phyloP scores from a whole-genome alignment of 257 asterid species.

The Rauvolfia tetraphylla region DNA sequence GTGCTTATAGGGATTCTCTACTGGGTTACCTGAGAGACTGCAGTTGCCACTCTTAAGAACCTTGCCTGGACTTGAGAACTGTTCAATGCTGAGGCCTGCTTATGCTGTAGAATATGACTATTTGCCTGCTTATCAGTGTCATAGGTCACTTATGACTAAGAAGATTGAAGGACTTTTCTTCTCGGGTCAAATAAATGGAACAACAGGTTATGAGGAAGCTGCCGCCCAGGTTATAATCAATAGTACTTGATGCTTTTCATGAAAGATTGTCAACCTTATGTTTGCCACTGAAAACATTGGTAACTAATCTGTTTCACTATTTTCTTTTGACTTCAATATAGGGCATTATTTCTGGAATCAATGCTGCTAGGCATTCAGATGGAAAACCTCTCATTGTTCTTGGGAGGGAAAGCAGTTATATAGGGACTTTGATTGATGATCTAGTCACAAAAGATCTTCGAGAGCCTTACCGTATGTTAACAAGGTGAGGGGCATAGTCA shows the following conservation, averaged over 20 bases:
- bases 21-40: slow-evolving; percentile 95
- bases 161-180: slow-evolving; percentile 90
- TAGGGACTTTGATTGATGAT: slow-evolving; percentile 96
- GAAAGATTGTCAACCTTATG: not conserved
- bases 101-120: slow-evolving; percentile 98
- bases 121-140: slow-evolving; percentile 98
- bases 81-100: slow-evolving; percentile 98
- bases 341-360: slow-evolving; percentile 95
- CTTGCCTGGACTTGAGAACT: slow-evolving; percentile 93
- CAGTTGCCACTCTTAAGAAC: slow-evolving; percentile 93
- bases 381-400: slow-evolving; percentile 78
- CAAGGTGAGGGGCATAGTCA: slow-evolving; percentile 67
- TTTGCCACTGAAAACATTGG: not conserved
- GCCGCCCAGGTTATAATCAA: slow-evolving; percentile 82
- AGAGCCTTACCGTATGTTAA: slow-evolving; percentile 97
- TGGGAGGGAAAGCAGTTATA: slow-evolving; percentile 97
- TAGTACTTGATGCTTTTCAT: not conserved
- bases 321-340: slow-evolving; percentile 27
- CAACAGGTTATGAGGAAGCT: slow-evolving; percentile 99
- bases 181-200: slow-evolving; percentile 98
- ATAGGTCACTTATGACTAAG: slow-evolving; percentile 92
- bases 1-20: slow-evolving; percentile 78
- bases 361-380: slow-evolving; percentile 91
- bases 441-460: slow-evolving; percentile 97
- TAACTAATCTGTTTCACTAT: slow-evolving; percentile 12